Evolutionary conservation across 768 basidiomycete genomes (phyloP).

Genomic region (Tephrocybe sp.): DNA sequence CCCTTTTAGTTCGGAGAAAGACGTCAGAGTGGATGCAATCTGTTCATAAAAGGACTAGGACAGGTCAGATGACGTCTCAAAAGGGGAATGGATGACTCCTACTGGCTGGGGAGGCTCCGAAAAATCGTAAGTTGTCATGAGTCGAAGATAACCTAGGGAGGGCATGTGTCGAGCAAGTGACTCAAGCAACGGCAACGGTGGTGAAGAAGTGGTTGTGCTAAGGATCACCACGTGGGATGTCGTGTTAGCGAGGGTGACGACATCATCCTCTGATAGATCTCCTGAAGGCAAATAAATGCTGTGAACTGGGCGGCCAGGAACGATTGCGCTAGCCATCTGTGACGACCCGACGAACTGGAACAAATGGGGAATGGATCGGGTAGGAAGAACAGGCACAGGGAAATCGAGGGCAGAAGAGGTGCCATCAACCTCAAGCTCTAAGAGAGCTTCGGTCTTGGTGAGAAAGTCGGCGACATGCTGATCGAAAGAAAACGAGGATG

Average conservation of each 20-base stretch:
- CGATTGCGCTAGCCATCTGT: constrained; percentile 48
- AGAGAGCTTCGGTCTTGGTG: constrained; percentile 47
- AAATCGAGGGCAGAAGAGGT: constrained; percentile 24
- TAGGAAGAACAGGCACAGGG: constrained; percentile 35
- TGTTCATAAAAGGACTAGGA: constrained; percentile 60
- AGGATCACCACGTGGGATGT: constrained; percentile 53
- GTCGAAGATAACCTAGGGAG: constrained; percentile 60
- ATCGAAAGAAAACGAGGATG: constrained; percentile 63
- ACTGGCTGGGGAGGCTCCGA: constrained; percentile 49
- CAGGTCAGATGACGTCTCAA: constrained; percentile 17
- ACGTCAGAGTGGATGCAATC: constrained; percentile 54
- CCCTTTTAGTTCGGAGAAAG: constrained; percentile 56
- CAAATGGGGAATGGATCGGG: constrained; percentile 38
- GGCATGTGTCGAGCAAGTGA: constrained; percentile 55
- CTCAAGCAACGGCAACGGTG: constrained; percentile 56
- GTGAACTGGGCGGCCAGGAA: constrained; percentile 65
- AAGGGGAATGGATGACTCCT: constrained; percentile 25
- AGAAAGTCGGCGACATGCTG: constrained; percentile 58
- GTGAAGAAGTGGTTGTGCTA: constrained; percentile 54
- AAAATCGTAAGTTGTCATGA: constrained; percentile 58
- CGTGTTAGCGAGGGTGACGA: constrained; percentile 47
- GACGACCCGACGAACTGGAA: constrained; percentile 62
- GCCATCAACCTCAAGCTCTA: constrained; percentile 55
- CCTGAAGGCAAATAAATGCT: constrained; percentile 61
- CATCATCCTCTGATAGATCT: constrained; percentile 54